Percentiles rank a stretch among this genome's conserved stretches.
Conservation (phyloP, 2,329 filamentous ascomycete species). For the Colletotrichum musae region DNA sequence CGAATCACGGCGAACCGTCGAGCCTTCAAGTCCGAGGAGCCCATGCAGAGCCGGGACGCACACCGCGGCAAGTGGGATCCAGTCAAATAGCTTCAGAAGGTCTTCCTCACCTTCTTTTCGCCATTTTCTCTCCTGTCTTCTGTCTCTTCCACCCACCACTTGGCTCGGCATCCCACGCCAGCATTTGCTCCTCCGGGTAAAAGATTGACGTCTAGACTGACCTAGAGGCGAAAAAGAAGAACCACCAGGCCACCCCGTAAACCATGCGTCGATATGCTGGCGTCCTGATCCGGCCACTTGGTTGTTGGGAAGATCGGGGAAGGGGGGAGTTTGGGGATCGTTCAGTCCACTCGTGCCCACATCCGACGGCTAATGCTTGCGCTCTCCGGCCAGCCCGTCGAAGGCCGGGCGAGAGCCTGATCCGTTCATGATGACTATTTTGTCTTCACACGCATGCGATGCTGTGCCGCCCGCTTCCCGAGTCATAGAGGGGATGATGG, state of each 20-base stretch:
- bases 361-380: constrained; percentile 3
- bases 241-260: constrained; percentile 9
- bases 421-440: neutral
- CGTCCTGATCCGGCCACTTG: constrained; percentile 13
- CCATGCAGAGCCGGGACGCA: constrained; percentile 27
- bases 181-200: constrained; percentile 15
- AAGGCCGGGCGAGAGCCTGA: constrained; percentile 3
- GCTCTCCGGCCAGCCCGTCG: neutral
- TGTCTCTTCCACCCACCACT: too few species aligned
- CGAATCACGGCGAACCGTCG: constrained; percentile 11
- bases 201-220: constrained; percentile 19
- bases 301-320: constrained; percentile 11
- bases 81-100: constrained; percentile 2
- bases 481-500: constrained; percentile 18
- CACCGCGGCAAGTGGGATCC: constrained; percentile 33
- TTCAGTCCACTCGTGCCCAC: constrained; percentile 15
- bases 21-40: constrained; percentile 5
- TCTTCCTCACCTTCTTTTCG: neutral
- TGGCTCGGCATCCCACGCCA: neutral
- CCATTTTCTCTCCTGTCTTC: too few species aligned
- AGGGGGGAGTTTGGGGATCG: constrained; percentile 3
- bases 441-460: neutral
- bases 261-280: constrained; percentile 28
- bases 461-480: constrained; percentile 10
- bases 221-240: constrained; percentile 10